A percentile compares a stretch with the other conserved stretches of the same genome.
Evolutionary conservation across 345 rosid genomes (phyloP).

Genomic region (Dipteronia sinensis): DNA sequence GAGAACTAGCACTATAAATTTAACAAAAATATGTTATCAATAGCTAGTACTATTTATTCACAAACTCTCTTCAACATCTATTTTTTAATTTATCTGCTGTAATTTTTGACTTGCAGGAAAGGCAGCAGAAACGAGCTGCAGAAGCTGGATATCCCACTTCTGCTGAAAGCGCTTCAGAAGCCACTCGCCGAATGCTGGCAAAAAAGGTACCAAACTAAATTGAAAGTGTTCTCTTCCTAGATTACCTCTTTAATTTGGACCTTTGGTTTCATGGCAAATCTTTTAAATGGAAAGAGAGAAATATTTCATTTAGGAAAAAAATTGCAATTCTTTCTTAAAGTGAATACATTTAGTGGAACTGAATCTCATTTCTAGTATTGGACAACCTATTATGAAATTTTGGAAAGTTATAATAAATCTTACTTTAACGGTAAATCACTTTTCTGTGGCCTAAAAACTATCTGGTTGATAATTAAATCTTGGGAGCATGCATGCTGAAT

Average conservation of each 20-base stretch:
- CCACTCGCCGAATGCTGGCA: constrained; percentile 58
- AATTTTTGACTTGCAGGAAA: constrained; percentile 51
- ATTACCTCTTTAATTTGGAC: too few species aligned
- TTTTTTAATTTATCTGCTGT: constrained; percentile 4
- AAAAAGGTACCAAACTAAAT: constrained; percentile 54
- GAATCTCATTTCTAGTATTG: too few species aligned
- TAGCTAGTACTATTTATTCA: too few species aligned
- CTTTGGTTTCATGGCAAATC: neutral
- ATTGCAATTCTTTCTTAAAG: neutral
- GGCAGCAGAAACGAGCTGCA: constrained; percentile 75
- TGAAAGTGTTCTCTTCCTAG: too few species aligned
- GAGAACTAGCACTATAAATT: too few species aligned
- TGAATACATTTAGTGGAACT: too few species aligned
- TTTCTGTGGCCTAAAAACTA: neutral
- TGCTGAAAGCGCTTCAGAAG: constrained; percentile 72
- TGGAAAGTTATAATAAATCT: too few species aligned
- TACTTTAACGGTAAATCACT: too few species aligned
- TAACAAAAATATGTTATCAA: too few species aligned
- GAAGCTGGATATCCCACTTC: constrained; percentile 65
- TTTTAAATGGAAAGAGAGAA: too few species aligned
- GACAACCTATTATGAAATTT: too few species aligned
- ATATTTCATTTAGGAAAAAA: too few species aligned
- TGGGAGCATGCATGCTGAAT: neutral
- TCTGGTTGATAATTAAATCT: neutral
- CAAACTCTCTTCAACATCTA: neutral